phyloP scores from a whole-genome alignment of 495 filamentous ascomycete genomes.

The Antarctomyces pellizariae region DNA sequence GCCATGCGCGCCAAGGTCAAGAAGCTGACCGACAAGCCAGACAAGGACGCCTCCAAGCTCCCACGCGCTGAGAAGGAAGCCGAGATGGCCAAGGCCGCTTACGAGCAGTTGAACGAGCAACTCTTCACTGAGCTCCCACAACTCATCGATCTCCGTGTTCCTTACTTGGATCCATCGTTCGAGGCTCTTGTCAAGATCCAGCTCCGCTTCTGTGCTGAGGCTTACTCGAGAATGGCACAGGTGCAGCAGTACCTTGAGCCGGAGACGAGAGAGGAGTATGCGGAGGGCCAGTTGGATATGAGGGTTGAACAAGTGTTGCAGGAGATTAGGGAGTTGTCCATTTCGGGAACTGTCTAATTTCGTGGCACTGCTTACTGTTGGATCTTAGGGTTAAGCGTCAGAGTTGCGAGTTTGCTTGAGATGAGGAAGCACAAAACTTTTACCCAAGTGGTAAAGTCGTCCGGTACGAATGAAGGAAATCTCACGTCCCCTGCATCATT shows the following conservation, averaged over 20 bases:
- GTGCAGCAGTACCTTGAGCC: conserved; percentile 96
- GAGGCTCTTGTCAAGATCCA: conserved; percentile 98
- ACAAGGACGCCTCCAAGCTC: conserved; percentile 91
- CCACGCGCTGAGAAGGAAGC: conserved; percentile 84
- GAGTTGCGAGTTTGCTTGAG: too few relatives aligned
- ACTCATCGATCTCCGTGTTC: conserved; percentile 88
- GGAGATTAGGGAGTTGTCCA: conserved; percentile 91
- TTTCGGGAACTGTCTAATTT: conserved; percentile 38
- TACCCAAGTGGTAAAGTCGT: too few relatives aligned
- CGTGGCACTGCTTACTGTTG: too few relatives aligned
- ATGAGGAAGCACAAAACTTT: too few relatives aligned
- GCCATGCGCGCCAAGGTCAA: conserved; percentile 86
- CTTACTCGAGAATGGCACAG: conserved; percentile 91
- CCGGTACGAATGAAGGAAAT: too few relatives aligned
- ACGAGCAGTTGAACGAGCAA: conserved; percentile 92
- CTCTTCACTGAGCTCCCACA: conserved; percentile 85
- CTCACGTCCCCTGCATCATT: too few relatives aligned
- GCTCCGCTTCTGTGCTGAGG: conserved; percentile 89
- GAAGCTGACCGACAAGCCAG: conserved; percentile 89
- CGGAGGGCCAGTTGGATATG: conserved; percentile 73
- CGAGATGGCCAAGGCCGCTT: conserved; percentile 77
- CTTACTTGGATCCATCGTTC: conserved; percentile 88
- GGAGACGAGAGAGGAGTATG: conserved; percentile 92
- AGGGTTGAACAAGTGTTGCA: conserved; percentile 89
- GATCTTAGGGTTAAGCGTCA: too few relatives aligned